Evolutionary conservation across 805 yeast genomes (phyloP), one percentile per base, ranked within the genome.

Genomic region (Starmerella ratchasimensis): DNA sequence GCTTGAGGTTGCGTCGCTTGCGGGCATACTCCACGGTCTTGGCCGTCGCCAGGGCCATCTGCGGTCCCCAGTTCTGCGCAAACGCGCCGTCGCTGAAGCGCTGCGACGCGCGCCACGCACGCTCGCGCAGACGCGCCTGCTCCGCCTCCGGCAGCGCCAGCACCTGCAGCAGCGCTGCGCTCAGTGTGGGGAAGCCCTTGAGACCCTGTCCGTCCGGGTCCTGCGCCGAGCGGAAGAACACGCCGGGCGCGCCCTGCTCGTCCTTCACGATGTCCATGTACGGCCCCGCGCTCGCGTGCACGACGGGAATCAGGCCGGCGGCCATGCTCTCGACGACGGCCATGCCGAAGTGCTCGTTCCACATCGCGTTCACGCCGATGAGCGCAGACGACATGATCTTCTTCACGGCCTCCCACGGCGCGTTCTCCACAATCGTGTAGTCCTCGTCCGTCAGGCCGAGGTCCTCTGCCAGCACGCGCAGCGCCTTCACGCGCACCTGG

Each of bases 321-420:
- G 88, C 76, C 61, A 80, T 43, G 55, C 84, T 82, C 58, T 90
- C 99, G 6, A 90, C 98, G 4, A 90, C 88, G 1, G 94, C 88
- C 51, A 90, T 90, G 15, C 99, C 99, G 57, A 90, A 90, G 62
- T 90, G 99, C 62, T 90, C 99, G 59, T 90, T 90, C 98, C 98
- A 90, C 99, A 90, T 90, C 22, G 94, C 84, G 52, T 90, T 88
- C 28, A 90, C 63, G 4, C 98, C 98, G 51, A 72, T 74, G 19
- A 74, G 70, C 3, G 83, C 70, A 11, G 57, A 60, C 10, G 61
- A 50, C 24, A 93, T 62, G 37, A 71, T 66, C 21, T 60, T 52
- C 36, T 72, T 61, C 11, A 93, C 74, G 14, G 64, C 67, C 1
- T 63, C 65, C 61, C 81, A 81, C 8, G 82, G 67, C 20, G 88